Conservation (phyloP, 306 rosid genomes). For the Astragalus glycyphyllos region DNA sequence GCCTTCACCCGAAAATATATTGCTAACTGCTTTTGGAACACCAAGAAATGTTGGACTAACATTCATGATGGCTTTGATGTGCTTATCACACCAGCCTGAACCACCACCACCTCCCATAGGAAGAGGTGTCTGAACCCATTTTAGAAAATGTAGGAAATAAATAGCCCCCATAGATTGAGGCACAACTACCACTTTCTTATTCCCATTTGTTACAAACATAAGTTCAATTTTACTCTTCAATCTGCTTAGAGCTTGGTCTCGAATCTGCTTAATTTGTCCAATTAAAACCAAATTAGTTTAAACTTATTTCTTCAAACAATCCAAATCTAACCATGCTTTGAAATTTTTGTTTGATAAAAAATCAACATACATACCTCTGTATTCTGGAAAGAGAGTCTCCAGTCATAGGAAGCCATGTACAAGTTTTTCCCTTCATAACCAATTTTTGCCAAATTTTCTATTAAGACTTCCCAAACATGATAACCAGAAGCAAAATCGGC, state of each 20-base stretch:
- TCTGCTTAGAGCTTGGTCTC: conserved; percentile 77
- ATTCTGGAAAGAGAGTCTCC: conserved; percentile 89
- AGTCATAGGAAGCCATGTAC: conserved; percentile 78
- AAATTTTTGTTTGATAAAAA: not conserved
- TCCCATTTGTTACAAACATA: conserved; percentile 64
- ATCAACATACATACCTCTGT: conserved; percentile 61
- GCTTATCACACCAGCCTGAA: conserved; percentile 74
- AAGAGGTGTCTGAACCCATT: conserved; percentile 84
- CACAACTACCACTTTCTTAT: conserved; percentile 83
- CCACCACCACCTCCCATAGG: conserved; percentile 85
- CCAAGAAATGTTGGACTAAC: conserved; percentile 79
- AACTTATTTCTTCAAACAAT: conserved; percentile 13
- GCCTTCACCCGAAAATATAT: conserved; percentile 67
- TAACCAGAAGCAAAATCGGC: conserved; percentile 67
- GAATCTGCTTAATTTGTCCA: conserved; percentile 55
- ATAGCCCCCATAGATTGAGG: conserved; percentile 82
- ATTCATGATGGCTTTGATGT: conserved; percentile 83
- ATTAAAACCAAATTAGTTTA: conserved; percentile 47
- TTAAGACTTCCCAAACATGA: conserved; percentile 74
- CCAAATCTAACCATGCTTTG: conserved; percentile 15
- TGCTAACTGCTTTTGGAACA: conserved; percentile 71
- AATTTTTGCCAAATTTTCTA: conserved; percentile 76
- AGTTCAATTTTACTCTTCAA: conserved; percentile 87
- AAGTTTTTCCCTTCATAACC: conserved; percentile 87
- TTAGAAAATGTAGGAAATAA: conserved; percentile 85